These are phyloP conservation scores for Pilobolus umbonatus DNA, from an alignment of 192 early-diverging fungal genomes.

Conservation along the genomic window DNA sequence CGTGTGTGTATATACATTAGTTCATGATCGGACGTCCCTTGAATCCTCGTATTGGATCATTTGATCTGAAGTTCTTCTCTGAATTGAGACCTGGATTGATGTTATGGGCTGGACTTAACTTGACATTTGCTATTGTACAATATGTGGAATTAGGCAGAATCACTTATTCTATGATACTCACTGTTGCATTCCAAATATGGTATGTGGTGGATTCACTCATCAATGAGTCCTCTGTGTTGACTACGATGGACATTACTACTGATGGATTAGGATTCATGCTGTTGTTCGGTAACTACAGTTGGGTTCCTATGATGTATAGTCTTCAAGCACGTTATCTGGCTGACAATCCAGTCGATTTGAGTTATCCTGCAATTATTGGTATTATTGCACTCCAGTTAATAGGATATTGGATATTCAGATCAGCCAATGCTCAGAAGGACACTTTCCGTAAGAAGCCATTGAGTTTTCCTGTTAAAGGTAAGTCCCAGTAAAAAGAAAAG, in stretches of 20 bases:
- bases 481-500: neutral
- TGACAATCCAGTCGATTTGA: slow-evolving; percentile 59
- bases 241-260: slow-evolving; percentile 94
- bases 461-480: too few relatives aligned
- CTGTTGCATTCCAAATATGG: slow-evolving; percentile 66
- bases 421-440: slow-evolving; percentile 88
- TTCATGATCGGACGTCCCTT: slow-evolving; percentile 95
- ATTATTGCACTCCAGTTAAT: slow-evolving; percentile 51
- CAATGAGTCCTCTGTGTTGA: slow-evolving; percentile 77
- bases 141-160: slow-evolving; percentile 57
- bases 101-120: slow-evolving; percentile 81
- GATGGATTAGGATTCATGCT: slow-evolving; percentile 96
- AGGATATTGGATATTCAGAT: slow-evolving; percentile 85
- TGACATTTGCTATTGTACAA: slow-evolving; percentile 74
- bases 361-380: slow-evolving; percentile 21
- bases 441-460: slow-evolving; percentile 71
- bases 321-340: slow-evolving; percentile 87
- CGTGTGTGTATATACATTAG: slow-evolving; percentile 22
- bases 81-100: slow-evolving; percentile 94
- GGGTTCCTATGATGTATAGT: slow-evolving; percentile 89
- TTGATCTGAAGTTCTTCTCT: slow-evolving; percentile 92
- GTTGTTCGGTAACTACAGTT: slow-evolving; percentile 72
- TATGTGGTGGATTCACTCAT: slow-evolving; percentile 88
- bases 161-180: slow-evolving; percentile 77
- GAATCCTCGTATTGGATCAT: slow-evolving; percentile 77